phyloP scores from a whole-genome alignment of 768 basidiomycete species.

The Boletus subcaerulescens region DNA sequence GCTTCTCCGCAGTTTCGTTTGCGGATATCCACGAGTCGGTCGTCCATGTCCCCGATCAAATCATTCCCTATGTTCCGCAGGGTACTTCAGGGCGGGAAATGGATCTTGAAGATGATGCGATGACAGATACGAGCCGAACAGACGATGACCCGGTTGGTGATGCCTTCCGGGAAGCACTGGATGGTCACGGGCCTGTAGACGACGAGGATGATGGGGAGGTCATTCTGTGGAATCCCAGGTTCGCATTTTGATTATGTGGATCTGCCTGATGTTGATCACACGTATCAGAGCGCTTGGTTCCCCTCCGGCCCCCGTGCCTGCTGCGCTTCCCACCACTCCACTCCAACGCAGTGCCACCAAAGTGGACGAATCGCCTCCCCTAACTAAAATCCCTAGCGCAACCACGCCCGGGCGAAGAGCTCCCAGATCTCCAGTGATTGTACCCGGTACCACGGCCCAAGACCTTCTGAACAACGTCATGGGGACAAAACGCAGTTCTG shows the following conservation, averaged over 20 bases:
- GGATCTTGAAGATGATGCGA: constrained; percentile 55
- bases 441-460: constrained; percentile 53
- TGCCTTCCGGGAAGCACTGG: constrained; percentile 53
- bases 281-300: constrained; percentile 18
- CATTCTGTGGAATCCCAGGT: constrained; percentile 76
- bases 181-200: constrained; percentile 30
- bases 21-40: neutral
- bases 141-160: constrained; percentile 74
- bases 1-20: constrained; percentile 6
- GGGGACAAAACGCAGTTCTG: constrained; percentile 16
- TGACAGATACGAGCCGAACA: constrained; percentile 66
- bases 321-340: constrained; percentile 21
- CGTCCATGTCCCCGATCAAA: constrained; percentile 14
- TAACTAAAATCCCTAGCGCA: neutral
- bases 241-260: constrained; percentile 7
- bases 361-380: constrained; percentile 1
- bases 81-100: neutral
- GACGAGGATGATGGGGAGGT: constrained; percentile 63
- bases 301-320: constrained; percentile 9
- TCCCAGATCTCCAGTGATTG: constrained; percentile 22
- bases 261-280: constrained; percentile 2
- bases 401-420: constrained; percentile 25
- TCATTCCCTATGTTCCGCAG: constrained; percentile 4
- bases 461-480: constrained; percentile 56
- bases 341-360: constrained; percentile 1